phyloP scores from a whole-genome alignment of 2,329 filamentous ascomycete genomes.

The Teratosphaeria zuluensis region DNA sequence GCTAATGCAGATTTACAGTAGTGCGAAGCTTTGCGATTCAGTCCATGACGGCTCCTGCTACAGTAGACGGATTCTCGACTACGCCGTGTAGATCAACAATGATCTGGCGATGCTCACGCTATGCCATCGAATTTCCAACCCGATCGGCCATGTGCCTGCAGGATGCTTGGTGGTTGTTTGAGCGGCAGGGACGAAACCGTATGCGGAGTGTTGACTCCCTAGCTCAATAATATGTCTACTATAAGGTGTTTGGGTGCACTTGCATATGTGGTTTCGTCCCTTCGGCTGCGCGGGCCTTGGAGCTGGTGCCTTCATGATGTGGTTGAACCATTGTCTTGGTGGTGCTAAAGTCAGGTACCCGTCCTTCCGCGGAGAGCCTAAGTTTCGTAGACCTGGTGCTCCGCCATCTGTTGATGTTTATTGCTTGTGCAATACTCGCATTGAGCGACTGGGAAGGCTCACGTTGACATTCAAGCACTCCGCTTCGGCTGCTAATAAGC shows the following conservation, averaged over 20 bases:
- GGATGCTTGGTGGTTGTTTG: not conserved
- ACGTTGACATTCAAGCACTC: no score
- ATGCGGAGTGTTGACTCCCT: not conserved
- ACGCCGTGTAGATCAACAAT: not conserved
- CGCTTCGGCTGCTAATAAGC: no score
- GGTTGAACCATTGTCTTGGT: no score
- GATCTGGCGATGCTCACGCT: not conserved
- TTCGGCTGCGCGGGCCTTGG: not conserved
- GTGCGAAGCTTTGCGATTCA: not conserved
- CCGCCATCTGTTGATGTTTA: no score
- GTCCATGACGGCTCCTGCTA: not conserved
- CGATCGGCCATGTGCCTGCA: not conserved
- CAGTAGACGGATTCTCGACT: not conserved
- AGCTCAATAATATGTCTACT: not conserved
- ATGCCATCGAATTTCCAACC: not conserved
- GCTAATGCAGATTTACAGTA: not conserved
- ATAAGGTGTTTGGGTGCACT: not conserved
- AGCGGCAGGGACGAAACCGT: not conserved
- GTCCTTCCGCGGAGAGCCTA: no score
- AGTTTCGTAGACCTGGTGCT: no score
- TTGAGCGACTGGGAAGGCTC: no score
- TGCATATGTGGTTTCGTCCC: not conserved
- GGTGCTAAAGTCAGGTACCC: no score
- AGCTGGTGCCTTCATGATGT: not conserved
- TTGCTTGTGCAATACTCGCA: no score